Base-by-base conservation (phyloP, 345 rosid genomes). In the Aquilaria yunnanensis region DNA sequence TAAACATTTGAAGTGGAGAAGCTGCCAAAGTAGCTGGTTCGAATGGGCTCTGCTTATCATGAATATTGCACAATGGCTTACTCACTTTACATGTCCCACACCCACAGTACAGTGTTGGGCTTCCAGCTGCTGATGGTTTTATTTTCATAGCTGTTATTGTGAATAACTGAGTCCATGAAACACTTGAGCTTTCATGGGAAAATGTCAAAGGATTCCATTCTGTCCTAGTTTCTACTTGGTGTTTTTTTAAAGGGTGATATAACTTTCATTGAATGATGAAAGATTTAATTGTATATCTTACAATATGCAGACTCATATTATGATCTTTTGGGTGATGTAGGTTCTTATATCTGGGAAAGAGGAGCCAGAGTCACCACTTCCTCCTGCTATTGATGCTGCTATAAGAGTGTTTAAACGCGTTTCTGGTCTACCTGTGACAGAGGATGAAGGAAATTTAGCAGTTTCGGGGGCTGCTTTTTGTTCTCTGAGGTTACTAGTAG, bases 401-500 rank as follows among this genome's bases (percentile, higher is more conserved):
- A n/a, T 85, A 32, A 75, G 86, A 79, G 81, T 83, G 32, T 83
- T 77, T 54, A 85, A 76, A 61, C 75, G 86, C 64, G 78, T 83
- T 54, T 51, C 72, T 45, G 86, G 83, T 49, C 70, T 80, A 60
- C 71, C 88, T 0, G 72, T 69, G 43, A 71, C 63, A 31, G 74
- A 74, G 12, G 85, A 73, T 51, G 81, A 73, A 50, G 56, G 50
- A 56, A 60, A 46, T 34, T 55, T 64, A 32, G 73, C 67, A 3
- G 43, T 37, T 37, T 2, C 43, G 60, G 78, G 67, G 33, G 71
- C 57, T 74, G 82, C 77, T 23, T 80, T 83, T 80, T 85, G 74
- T 71, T 88, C 95, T 12, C 67, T 85, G 16, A 75, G 83, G 66
- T 74, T 90, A 51, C 62, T 94, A 83, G 96, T 86, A 69, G 88